phyloP scores from a whole-genome alignment of 179 eudicot genomes.

The Drosera spatulata region DNA sequence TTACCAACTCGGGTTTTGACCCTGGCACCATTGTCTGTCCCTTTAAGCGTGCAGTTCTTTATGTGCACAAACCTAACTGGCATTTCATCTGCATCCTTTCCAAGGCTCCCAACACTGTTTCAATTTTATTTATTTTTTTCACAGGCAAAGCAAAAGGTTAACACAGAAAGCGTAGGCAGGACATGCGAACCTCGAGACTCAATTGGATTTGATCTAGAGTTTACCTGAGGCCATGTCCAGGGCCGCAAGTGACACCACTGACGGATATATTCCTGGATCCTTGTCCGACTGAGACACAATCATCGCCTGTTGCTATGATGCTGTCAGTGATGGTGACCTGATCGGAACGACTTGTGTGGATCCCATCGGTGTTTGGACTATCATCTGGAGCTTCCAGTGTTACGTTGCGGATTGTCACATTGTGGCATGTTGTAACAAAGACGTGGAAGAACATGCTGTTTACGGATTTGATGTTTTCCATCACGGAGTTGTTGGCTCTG shows the following conservation, averaged over 20 bases:
- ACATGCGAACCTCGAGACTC: no score
- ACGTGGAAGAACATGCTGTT: slow-evolving; percentile 53
- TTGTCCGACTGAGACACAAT: slow-evolving; percentile 58
- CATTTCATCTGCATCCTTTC: slow-evolving; percentile 27
- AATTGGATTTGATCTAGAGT: no score
- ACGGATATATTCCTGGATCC: slow-evolving; percentile 25
- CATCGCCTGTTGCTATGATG: slow-evolving; percentile 60
- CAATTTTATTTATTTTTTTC: no score
- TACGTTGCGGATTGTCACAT: slow-evolving; percentile 21
- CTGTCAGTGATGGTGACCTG: slow-evolving; percentile 14
- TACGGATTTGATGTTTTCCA: slow-evolving; percentile 27
- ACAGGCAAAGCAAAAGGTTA: no score
- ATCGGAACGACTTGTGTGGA: slow-evolving; percentile 29
- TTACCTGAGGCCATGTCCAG: slow-evolving; percentile 67
- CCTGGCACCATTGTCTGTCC: slow-evolving; percentile 57
- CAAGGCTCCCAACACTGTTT: slow-evolving; percentile 52
- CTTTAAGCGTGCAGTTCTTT: slow-evolving; percentile 37
- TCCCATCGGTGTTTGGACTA: slow-evolving; percentile 65
- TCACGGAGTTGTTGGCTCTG: slow-evolving; percentile 16
- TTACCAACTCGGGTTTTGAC: slow-evolving; percentile 44
- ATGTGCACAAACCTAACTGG: slow-evolving; percentile 30
- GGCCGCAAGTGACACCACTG: slow-evolving; percentile 37
- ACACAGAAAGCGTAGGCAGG: no score
- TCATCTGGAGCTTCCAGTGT: slow-evolving; percentile 31
- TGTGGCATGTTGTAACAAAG: slow-evolving; percentile 18